Evolutionary conservation across 2,329 filamentous ascomycete genomes (phyloP), one percentile per base, ranked within the genome.

Genomic region (Fusarium keratoplasticum): DNA sequence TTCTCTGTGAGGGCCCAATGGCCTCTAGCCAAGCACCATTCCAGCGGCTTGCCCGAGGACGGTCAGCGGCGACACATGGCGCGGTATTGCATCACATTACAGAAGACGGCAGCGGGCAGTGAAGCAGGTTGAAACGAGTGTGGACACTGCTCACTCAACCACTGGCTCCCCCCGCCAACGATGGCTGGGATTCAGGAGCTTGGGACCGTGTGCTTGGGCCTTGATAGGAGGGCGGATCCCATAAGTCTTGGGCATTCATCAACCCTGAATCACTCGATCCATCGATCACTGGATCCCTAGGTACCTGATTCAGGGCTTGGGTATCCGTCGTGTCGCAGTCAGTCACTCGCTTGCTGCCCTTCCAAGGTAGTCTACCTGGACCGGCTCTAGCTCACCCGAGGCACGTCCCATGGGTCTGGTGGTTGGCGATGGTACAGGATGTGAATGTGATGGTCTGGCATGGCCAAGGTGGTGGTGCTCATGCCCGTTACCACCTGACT

Each of bases 81-180:
- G 57, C 67, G 62, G 68, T 57, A 69, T 63, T 71, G 65, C 64
- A 71, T 78, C 70, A 76, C 67, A 70, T 59, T 67, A 69, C 69
- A 68, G 61, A 57, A 47, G 50, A 50, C 55, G 59, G 54, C 57
- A 70, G 59, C 62, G 59, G 64, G 38, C 50, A 66, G 61, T 68
- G 64, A 76, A 71, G 67, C 69, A 61, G 58, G 67, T 71, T 72
- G 68, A 75, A 77, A 76, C 70, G 65, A 77, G 73, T 74, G 76
- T 78, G 76, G 75, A 69, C 68, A 74, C 68, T 75, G 63, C 63
- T 74, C 66, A 52, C 67, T 68, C 64, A 42, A 20, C 61, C 31
- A 55, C 64, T 66, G 54, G 70, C 64, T 63, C 57, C 47, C 57
- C 57, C 66, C 58, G 42, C 65, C 61, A 66, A 54, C 60, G 47